Evolutionary conservation across 176 grass and related monocot species (phyloP).

Genomic region (Echinochloa phyllopogon): DNA sequence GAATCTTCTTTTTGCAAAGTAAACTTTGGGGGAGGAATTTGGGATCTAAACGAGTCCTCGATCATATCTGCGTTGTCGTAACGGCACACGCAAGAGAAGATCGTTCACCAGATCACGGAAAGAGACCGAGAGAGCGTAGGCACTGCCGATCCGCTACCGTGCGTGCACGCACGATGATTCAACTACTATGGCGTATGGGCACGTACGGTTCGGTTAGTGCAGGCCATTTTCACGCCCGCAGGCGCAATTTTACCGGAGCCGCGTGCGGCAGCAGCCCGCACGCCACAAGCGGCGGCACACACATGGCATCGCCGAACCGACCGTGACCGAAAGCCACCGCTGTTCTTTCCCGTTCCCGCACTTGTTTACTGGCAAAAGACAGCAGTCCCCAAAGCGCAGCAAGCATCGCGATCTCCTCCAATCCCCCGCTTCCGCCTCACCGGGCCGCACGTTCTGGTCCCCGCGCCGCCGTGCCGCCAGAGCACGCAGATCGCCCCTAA

Average conservation of each 20-base stretch:
- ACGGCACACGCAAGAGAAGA: background rate
- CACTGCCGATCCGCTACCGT: background rate
- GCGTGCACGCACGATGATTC: background rate
- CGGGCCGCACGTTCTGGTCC: slow-evolving; percentile 47
- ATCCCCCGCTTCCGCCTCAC: slow-evolving; percentile 13
- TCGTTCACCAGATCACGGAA: background rate
- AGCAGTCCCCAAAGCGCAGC: background rate
- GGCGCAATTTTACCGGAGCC: too few species aligned
- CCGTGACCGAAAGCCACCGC: slow-evolving; percentile 30
- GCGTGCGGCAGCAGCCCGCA: too few species aligned
- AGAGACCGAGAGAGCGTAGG: background rate
- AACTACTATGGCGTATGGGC: too few species aligned
- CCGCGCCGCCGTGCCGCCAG: slow-evolving; percentile 17
- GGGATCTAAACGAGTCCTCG: too few species aligned
- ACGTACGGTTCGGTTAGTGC: too few species aligned
- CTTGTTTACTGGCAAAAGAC: slow-evolving; percentile 8
- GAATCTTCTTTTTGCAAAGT: too few species aligned
- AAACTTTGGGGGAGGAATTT: too few species aligned
- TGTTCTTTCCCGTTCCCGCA: slow-evolving; percentile 14
- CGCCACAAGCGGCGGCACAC: background rate
- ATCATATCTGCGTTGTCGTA: background rate
- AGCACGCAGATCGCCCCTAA: background rate
- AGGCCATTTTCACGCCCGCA: too few species aligned
- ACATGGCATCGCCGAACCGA: background rate
- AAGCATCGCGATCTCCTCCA: slow-evolving; percentile 33